Conservation (phyloP, 371 early-diverging fungal genomes). For the Zychaea mexicana region DNA sequence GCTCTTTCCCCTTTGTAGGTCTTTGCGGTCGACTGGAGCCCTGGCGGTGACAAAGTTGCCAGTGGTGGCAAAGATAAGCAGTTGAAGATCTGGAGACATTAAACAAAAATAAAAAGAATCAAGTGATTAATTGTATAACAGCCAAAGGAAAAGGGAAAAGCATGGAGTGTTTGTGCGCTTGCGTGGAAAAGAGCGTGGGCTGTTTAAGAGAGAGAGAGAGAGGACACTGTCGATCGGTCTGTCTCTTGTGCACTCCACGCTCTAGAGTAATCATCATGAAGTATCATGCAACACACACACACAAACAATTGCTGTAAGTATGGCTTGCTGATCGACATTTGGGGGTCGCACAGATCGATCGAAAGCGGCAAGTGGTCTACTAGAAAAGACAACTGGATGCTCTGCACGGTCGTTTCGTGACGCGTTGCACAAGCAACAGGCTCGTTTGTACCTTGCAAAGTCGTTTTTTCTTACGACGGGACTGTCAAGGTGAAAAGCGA, state of each 20-base stretch:
- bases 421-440: slow-evolving; percentile 5
- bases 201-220: neutral
- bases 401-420: slow-evolving; percentile 15
- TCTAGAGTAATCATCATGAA: neutral
- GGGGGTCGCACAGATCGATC: neutral
- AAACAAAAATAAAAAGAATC: slow-evolving; percentile 7
- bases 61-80: slow-evolving; percentile 94
- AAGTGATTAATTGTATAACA: neutral
- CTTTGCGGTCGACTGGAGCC: slow-evolving; percentile 96
- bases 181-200: neutral
- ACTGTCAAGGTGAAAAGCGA: neutral
- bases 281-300: neutral
- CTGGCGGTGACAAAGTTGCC: slow-evolving; percentile 87
- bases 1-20: slow-evolving; percentile 46
- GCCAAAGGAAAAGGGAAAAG: neutral
- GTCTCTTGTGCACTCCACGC: slow-evolving; percentile 3
- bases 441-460: slow-evolving; percentile 1
- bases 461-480: neutral
- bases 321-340: slow-evolving; percentile 18
- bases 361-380: neutral
- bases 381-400: neutral
- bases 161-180: no score
- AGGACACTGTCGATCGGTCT: neutral
- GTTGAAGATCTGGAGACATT: slow-evolving; percentile 77
- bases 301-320: neutral